Base-by-base conservation (phyloP, 2,329 filamentous ascomycete genomes). In the Penicillium italicum region DNA sequence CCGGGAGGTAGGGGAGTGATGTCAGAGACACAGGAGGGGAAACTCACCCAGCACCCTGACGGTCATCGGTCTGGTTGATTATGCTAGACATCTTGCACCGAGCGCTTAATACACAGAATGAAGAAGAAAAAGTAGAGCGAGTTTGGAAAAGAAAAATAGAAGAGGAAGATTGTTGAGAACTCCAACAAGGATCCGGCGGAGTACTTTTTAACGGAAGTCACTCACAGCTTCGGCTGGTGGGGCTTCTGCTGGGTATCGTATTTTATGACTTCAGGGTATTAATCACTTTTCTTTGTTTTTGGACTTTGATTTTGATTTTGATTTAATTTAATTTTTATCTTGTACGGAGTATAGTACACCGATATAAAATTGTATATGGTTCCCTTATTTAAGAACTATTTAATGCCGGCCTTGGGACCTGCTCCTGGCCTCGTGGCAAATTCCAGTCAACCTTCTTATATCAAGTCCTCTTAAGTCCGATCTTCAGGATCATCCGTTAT, bases 11-110 rank as follows among this genome's bases (percentile, higher is more conserved):
- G 63, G 58, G 63, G 56, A 64, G 70, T 74, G 72, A 74, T 74
- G 72, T 74, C 72, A 74, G 69, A 69, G 68, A 62, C 34, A 59
- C 48, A 55, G 44, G 46, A 62, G 48, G 53, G 40, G 30, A 24
- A 56, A 80, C 80, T 77, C 69, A 82, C 80, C 79, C 79, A 74
- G 78, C 77, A 71, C 76, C 76, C 53, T 76, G 74, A 60, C 73
- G 70, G 62, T 80, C 78, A 57, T 81, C 78, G 57, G 74, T 68
- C 60, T 78, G 77, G 62, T 80, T 75, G 66, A 82, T 72, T 41
- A 79, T 79, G 72, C 78, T 77, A 53, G 80, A 69, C 80, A 83
- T 82, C 24, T 62, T 70, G 58, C 38, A 46, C 51, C 45, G 26
- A 40, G 37, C 48, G 48, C 48, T 43, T 50, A 50, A 43, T 57